Evolutionary conservation across 148 eudicot genomes (phyloP), one percentile per base, ranked within the genome.

Genomic region (Tetragonia tetragonoides): DNA sequence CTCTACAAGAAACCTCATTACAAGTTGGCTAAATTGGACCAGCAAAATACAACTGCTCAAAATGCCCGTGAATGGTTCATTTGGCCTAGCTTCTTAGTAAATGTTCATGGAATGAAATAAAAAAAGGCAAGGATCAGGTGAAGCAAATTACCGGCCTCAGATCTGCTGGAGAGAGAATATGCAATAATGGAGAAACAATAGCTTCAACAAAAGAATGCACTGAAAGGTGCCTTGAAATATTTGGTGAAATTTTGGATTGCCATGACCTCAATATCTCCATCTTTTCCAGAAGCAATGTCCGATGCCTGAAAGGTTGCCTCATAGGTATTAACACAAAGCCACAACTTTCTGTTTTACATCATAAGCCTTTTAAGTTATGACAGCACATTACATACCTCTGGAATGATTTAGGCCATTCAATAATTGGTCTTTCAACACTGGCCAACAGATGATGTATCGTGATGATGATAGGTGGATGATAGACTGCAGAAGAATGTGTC

Each of bases 331-430:
- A 4, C 38, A 79, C 4, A 70, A 21, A 38, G 57, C 79, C 74
- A 75, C 56, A 80, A 28, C 42, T 51, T 28, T 40, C 12, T 40
- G 4, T 54, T 73, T 54, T 23, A 46, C 18, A 67, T 10, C 20
- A 54, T 14, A 57, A 56, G 47, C 9, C 42, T 51, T 24, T 44
- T 17, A 49, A 47, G 24, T 41, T 56, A 46, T 56, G 39, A n/a
- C 44, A 71, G 18, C 39, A 65, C 65, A 75, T 72, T 20, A 63
- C 60, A 79, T 84, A 96, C 99, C 99, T 91, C 24, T 93, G 95
- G 82, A 88, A 93, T 72, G 98, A 89, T 88, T 92, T 96, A 64
- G 99, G 99, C 99, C 99, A 96, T 84, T 90, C 95, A 75, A 96
- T 90, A 83, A 60, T 87, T 70, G 93, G 92, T 83, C 83, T 89